Percentiles rank a stretch among this genome's conserved stretches.
Evolutionary conservation across 805 yeast species (phyloP).

Genomic region (Kuraishia piskuri): DNA sequence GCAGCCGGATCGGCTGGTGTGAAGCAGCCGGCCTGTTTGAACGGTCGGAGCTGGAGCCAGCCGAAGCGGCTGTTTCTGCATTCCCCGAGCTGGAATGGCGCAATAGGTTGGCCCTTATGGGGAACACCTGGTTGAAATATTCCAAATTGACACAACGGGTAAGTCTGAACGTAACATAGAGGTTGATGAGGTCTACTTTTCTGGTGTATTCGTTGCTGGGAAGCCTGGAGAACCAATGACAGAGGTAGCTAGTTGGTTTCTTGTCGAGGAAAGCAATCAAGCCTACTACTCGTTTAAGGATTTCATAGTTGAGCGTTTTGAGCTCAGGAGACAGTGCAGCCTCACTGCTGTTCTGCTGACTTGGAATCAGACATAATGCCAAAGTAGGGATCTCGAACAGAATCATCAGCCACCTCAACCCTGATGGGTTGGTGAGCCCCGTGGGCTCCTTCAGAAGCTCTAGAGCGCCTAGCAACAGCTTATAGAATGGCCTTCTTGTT

Average conservation of each 20-base stretch:
- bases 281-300: conserved; percentile 64
- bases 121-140: conserved; percentile 9
- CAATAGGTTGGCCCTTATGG: not conserved
- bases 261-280: conserved; percentile 44
- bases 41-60: not conserved
- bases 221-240: conserved; percentile 44
- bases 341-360: conserved; percentile 9
- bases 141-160: conserved; percentile 37
- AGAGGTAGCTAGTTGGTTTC: conserved; percentile 31
- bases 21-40: not conserved
- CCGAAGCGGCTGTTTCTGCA: conserved; percentile 6
- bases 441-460: conserved; percentile 45
- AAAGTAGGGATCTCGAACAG: conserved; percentile 63
- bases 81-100: not conserved
- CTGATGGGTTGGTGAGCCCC: conserved; percentile 28
- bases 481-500: conserved; percentile 50
- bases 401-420: conserved; percentile 53
- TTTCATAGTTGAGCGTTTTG: conserved; percentile 52
- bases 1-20: not conserved
- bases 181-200: conserved; percentile 61
- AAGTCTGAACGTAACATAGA: conserved; percentile 72
- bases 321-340: conserved; percentile 34
- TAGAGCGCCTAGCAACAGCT: conserved; percentile 42
- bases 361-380: conserved; percentile 31
- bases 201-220: conserved; percentile 32